Percentiles rank a stretch among this genome's conserved stretches.
phyloP scores from a whole-genome alignment of 306 rosid species.

The Dryas octopetala region DNA sequence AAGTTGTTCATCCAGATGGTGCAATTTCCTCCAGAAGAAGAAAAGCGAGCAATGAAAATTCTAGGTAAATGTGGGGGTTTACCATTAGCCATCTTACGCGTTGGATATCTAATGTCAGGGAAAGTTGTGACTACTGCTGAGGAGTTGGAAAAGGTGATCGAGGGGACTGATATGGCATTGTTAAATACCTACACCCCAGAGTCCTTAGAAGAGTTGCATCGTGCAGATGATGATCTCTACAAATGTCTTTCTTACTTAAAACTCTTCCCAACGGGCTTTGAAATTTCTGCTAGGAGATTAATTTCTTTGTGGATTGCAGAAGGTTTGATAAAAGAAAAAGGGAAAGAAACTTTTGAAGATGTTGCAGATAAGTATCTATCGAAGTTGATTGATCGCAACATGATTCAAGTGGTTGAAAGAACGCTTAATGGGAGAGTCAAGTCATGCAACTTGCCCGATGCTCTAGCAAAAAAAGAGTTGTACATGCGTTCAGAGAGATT shows the following conservation, averaged over 20 bases:
- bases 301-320: slow-evolving; percentile 39
- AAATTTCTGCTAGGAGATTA: slow-evolving; percentile 43
- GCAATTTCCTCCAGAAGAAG: slow-evolving; percentile 8
- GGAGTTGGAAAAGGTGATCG: slow-evolving; percentile 4
- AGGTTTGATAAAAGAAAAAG: slow-evolving; percentile 17
- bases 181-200: slow-evolving; percentile 4
- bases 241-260: slow-evolving; percentile 30
- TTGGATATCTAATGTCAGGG: slow-evolving; percentile 23
- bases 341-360: slow-evolving; percentile 23
- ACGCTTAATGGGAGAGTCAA: slow-evolving; percentile 34
- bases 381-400: slow-evolving; percentile 19
- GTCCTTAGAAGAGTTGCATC: not conserved
- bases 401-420: slow-evolving; percentile 34
- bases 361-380: slow-evolving; percentile 20
- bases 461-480: slow-evolving; percentile 12
- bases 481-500: slow-evolving; percentile 6
- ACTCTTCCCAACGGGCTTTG: slow-evolving; percentile 35
- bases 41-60: slow-evolving; percentile 22
- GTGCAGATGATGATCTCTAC: not conserved
- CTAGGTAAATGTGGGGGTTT: slow-evolving; percentile 35
- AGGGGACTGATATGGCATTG: slow-evolving; percentile 16
- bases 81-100: slow-evolving; percentile 25
- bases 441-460: slow-evolving; percentile 33
- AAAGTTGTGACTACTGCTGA: not conserved
- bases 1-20: slow-evolving; percentile 27